These are phyloP conservation scores for Aspergillus sojae DNA, from an alignment of 2,329 filamentous ascomycete genomes.

Conservation along the genomic window DNA sequence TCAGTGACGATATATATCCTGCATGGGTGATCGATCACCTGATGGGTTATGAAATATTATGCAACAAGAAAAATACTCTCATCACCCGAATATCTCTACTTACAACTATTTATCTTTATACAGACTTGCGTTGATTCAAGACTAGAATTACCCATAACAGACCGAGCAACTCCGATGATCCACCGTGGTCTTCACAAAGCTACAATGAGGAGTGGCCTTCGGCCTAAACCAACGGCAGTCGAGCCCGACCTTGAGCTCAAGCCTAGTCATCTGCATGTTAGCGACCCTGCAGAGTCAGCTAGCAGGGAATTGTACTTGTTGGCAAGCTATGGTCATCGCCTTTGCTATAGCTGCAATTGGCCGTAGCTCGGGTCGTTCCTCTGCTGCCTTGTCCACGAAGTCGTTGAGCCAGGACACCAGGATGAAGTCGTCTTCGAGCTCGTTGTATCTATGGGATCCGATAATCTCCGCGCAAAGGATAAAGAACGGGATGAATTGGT, in stretches of 20 bases:
- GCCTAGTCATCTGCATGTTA: background rate
- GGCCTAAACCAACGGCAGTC: background rate
- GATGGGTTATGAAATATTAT: no score
- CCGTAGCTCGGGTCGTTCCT: slow-evolving; percentile 14
- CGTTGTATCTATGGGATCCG: slow-evolving; percentile 5
- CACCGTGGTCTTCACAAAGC: no score
- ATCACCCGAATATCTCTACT: no score
- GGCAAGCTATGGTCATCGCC: background rate
- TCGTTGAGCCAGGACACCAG: slow-evolving; percentile 15
- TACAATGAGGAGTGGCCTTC: background rate
- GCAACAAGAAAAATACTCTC: no score
- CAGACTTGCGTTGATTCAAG: no score
- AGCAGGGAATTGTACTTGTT: background rate
- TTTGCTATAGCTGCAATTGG: background rate
- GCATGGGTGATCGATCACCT: no score
- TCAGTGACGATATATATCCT: no score
- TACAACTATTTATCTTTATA: no score
- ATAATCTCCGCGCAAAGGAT: slow-evolving; percentile 17
- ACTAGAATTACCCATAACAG: no score
- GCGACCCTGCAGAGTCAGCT: background rate
- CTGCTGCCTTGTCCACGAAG: slow-evolving; percentile 9
- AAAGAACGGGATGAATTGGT: slow-evolving; percentile 20
- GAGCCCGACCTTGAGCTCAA: background rate
- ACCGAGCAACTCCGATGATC: no score
- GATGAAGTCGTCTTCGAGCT: slow-evolving; percentile 10